A percentile compares a stretch with the other conserved stretches of the same genome.
phyloP scores from a whole-genome alignment of 306 rosid species.

The Erythrophleum fordii region DNA sequence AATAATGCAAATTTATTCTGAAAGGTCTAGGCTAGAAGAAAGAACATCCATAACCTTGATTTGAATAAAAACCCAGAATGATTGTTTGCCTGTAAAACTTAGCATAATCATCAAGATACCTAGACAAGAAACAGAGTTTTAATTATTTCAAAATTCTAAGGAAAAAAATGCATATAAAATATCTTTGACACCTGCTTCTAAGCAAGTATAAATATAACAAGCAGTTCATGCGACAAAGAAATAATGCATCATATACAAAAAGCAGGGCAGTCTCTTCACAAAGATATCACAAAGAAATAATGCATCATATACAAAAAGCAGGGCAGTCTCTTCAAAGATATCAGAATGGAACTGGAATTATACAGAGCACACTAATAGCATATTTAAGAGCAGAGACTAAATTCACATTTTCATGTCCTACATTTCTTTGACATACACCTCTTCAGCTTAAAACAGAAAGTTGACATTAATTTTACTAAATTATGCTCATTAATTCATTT shows the following conservation, averaged over 20 bases:
- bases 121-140: slow-evolving; percentile 44
- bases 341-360: slow-evolving; percentile 25
- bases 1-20: slow-evolving; percentile 1
- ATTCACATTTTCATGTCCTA: background rate
- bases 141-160: slow-evolving; percentile 18
- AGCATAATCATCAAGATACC: slow-evolving; percentile 82
- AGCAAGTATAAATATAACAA: slow-evolving; percentile 11
- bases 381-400: background rate
- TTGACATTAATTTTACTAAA: background rate
- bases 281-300: background rate
- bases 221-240: slow-evolving; percentile 31
- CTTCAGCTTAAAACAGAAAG: slow-evolving; percentile 5
- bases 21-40: slow-evolving; percentile 10
- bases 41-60: slow-evolving; percentile 63
- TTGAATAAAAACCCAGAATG: slow-evolving; percentile 67
- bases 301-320: background rate
- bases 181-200: slow-evolving; percentile 4
- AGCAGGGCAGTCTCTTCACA: background rate
- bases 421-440: slow-evolving; percentile 11
- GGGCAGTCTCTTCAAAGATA: background rate
- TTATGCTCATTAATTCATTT: slow-evolving; percentile 13
- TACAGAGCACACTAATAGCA: slow-evolving; percentile 31
- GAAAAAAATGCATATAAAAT: slow-evolving; percentile 5
- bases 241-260: slow-evolving; percentile 12
- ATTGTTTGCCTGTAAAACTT: slow-evolving; percentile 84